Evolutionary conservation across 2,329 filamentous ascomycete genomes (phyloP).

Genomic region (Neopestalotiopsis sp.): DNA sequence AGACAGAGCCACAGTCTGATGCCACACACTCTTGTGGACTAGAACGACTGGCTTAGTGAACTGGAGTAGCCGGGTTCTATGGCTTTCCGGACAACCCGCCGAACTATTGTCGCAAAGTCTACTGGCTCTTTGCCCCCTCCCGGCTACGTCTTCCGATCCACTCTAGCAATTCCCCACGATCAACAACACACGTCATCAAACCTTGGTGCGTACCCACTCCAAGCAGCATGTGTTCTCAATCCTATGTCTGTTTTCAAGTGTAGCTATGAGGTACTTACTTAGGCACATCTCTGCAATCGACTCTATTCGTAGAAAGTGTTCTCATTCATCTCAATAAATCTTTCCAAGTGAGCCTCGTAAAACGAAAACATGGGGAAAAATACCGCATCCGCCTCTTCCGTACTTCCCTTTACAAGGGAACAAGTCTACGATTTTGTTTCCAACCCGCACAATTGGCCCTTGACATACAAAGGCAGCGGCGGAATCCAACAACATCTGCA

Average conservation of each 20-base stretch:
- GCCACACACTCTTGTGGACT: not conserved
- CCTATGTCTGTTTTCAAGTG: not conserved
- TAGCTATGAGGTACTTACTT: not conserved
- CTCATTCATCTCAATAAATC: not conserved
- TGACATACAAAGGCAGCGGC: not conserved
- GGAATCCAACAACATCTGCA: not conserved
- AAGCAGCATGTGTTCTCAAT: not conserved
- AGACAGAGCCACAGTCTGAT: not conserved
- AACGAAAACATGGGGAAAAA: not conserved
- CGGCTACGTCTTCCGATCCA: not conserved
- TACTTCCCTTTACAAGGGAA: not conserved
- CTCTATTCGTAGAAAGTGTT: not conserved
- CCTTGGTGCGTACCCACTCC: not conserved
- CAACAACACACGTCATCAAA: not conserved
- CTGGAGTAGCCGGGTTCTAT: not conserved
- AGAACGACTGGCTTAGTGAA: not conserved
- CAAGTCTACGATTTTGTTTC: not conserved
- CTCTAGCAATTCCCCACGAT: not conserved
- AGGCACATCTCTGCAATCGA: not conserved
- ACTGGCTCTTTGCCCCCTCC: not conserved
- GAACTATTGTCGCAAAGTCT: not conserved
- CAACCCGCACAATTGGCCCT: not conserved
- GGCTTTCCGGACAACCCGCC: not conserved
- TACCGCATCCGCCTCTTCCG: not conserved
- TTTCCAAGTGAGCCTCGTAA: not conserved